phyloP scores from a whole-genome alignment of 1,139 yeast genomes.

The Blastobotrys illinoisensis region DNA sequence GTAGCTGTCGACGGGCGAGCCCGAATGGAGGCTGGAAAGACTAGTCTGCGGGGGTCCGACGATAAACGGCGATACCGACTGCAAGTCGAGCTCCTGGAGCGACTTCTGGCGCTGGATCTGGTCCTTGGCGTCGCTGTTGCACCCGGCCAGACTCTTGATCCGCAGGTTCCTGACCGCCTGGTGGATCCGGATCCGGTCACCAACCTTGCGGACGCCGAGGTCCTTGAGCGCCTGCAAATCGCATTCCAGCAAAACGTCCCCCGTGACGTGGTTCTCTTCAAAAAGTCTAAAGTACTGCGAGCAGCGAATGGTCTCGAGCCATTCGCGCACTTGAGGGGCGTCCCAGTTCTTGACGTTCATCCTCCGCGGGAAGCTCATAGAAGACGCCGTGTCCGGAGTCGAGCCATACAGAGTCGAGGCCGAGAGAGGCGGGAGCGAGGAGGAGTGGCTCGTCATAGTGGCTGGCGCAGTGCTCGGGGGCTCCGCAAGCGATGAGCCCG shows the following conservation, averaged over 20 bases:
- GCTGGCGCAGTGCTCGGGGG: slow-evolving; percentile 14
- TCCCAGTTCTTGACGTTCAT: slow-evolving; percentile 24
- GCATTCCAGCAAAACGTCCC: slow-evolving; percentile 55
- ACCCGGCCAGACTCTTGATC: slow-evolving; percentile 25
- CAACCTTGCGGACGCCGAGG: slow-evolving; percentile 69
- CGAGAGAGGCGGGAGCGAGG: not conserved
- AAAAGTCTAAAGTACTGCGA: slow-evolving; percentile 30
- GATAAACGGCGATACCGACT: slow-evolving; percentile 23
- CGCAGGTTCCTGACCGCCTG: slow-evolving; percentile 39
- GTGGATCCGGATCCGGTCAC: slow-evolving; percentile 70
- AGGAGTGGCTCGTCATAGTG: slow-evolving; percentile 5
- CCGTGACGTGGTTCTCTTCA: slow-evolving; percentile 48
- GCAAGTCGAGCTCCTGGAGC: slow-evolving; percentile 20
- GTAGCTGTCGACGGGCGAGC: slow-evolving; percentile 19
- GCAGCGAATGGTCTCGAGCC: slow-evolving; percentile 35
- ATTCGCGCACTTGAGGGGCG: slow-evolving; percentile 29
- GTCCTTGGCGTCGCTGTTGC: not conserved
- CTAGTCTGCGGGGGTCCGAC: not conserved
- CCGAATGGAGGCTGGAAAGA: not conserved
- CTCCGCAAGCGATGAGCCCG: slow-evolving; percentile 1
- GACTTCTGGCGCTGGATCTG: slow-evolving; percentile 8
- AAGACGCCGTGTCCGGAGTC: not conserved
- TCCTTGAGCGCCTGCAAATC: slow-evolving; percentile 68
- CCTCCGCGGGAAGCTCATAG: slow-evolving; percentile 1
- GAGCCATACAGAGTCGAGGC: not conserved